Percentiles rank a stretch among this genome's conserved stretches.
These are phyloP conservation scores for Pezicula rhizophila DNA, from an alignment of 2,329 filamentous ascomycete species.

Conservation along the genomic window DNA sequence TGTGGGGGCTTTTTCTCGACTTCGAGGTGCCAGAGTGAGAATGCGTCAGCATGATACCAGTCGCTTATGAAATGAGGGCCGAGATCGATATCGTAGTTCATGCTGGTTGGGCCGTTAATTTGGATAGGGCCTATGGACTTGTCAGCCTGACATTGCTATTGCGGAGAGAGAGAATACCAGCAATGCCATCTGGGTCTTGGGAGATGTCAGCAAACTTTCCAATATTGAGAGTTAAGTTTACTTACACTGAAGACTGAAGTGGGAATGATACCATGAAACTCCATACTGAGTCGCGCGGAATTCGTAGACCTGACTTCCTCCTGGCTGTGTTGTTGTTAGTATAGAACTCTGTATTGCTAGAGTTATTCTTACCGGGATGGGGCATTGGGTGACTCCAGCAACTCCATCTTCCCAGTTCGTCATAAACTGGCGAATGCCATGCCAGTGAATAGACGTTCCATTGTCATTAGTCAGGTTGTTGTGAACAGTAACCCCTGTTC, in stretches of 20 bases:
- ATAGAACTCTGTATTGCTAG: not conserved
- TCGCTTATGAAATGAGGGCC: not conserved
- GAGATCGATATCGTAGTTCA: not conserved
- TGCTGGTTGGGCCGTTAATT: not conserved
- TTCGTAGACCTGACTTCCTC: not conserved
- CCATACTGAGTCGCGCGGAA: not conserved
- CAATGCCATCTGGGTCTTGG: not conserved
- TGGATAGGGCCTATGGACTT: not conserved
- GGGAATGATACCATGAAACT: not conserved
- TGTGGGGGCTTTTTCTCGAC: not conserved
- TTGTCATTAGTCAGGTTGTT: conserved; percentile 13
- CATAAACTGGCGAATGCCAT: not conserved
- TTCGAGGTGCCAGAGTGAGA: not conserved
- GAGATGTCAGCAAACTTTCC: not conserved
- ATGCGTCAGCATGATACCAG: not conserved
- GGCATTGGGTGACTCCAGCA: not conserved
- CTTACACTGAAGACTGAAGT: not conserved
- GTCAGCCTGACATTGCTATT: not conserved
- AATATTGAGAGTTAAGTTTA: not conserved
- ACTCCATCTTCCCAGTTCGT: conserved; percentile 3
- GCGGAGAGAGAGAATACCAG: not conserved
- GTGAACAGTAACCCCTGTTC: conserved; percentile 3
- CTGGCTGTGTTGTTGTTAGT: not conserved
- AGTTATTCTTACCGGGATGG: not conserved
- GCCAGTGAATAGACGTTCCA: conserved; percentile 4